A percentile compares a stretch with the other conserved stretches of the same genome.
phyloP scores from a whole-genome alignment of 1,139 yeast species.

The Pneumocystis canis region DNA sequence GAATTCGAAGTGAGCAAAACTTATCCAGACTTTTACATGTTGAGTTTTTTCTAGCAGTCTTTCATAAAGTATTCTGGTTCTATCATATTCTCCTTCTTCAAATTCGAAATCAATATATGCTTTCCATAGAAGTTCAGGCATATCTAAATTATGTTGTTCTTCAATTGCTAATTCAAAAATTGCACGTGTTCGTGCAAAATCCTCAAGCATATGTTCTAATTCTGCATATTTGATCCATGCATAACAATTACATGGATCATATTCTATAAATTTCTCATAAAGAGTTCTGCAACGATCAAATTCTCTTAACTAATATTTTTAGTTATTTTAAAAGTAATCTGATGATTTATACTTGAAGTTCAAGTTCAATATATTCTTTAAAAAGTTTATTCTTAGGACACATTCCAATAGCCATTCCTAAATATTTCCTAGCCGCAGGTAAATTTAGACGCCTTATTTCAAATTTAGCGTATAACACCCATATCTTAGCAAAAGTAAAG shows the following conservation, averaged over 20 bases:
- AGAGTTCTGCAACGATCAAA: conserved; percentile 65
- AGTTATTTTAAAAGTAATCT: background rate
- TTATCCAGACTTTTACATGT: conserved; percentile 43
- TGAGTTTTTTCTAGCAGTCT: conserved; percentile 27
- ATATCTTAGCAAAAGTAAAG: conserved; percentile 57
- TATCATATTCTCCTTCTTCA: conserved; percentile 42
- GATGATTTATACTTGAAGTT: conserved; percentile 18
- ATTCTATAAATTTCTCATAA: conserved; percentile 53
- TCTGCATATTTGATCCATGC: conserved; percentile 49
- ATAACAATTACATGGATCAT: conserved; percentile 31
- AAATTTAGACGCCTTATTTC: conserved; percentile 48
- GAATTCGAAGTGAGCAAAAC: conserved; percentile 34
- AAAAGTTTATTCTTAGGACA: conserved; percentile 48
- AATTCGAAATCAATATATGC: conserved; percentile 44
- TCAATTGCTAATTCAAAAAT: conserved; percentile 39
- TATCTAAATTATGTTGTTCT: conserved; percentile 17
- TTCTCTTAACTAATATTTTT: conserved; percentile 36
- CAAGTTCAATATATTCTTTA: conserved; percentile 43
- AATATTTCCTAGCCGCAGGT: conserved; percentile 44
- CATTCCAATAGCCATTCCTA: conserved; percentile 61
- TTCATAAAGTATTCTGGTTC: conserved; percentile 42
- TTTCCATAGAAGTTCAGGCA: conserved; percentile 32
- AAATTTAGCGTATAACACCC: conserved; percentile 61
- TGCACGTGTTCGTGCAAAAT: conserved; percentile 49
- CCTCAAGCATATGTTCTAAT: conserved; percentile 58